These are phyloP conservation scores for Fraxinus platypoda DNA, from an alignment of 305 asterid species.

Conservation along the genomic window DNA sequence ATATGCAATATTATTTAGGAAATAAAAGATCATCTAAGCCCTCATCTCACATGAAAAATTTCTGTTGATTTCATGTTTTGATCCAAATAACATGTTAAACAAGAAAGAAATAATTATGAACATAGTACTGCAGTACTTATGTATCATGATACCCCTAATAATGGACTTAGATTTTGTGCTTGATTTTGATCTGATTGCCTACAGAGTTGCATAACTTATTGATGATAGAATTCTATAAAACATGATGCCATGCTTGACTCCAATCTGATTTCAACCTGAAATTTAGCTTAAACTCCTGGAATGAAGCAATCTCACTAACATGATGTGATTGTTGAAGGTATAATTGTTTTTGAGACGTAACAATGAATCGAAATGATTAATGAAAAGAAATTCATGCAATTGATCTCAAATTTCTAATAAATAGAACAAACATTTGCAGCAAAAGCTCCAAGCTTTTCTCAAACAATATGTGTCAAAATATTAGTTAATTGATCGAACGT, in stretches of 20 bases:
- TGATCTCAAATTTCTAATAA: background rate
- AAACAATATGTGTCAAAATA: no score
- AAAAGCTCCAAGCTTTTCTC: no score
- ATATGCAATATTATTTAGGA: slow-evolving; percentile 80
- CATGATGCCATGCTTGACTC: background rate
- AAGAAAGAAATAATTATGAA: background rate
- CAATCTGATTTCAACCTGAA: background rate
- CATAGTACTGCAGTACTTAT: background rate
- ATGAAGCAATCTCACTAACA: background rate
- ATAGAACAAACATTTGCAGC: background rate
- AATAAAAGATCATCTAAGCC: slow-evolving; percentile 44
- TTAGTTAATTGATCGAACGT: no score
- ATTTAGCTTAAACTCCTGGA: background rate
- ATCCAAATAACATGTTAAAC: background rate
- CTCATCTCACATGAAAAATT: slow-evolving; percentile 38
- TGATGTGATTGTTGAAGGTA: background rate
- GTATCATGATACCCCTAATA: background rate
- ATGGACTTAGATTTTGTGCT: background rate
- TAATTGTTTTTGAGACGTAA: no score
- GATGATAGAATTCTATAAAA: background rate
- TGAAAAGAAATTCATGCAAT: background rate
- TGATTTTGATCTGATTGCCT: background rate
- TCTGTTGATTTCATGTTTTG: slow-evolving; percentile 22
- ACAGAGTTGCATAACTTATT: background rate
- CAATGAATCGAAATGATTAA: background rate